Percentiles rank a stretch among this genome's conserved stretches.
phyloP scores from a whole-genome alignment of 495 filamentous ascomycete species.

The Amniculicola lignicola region DNA sequence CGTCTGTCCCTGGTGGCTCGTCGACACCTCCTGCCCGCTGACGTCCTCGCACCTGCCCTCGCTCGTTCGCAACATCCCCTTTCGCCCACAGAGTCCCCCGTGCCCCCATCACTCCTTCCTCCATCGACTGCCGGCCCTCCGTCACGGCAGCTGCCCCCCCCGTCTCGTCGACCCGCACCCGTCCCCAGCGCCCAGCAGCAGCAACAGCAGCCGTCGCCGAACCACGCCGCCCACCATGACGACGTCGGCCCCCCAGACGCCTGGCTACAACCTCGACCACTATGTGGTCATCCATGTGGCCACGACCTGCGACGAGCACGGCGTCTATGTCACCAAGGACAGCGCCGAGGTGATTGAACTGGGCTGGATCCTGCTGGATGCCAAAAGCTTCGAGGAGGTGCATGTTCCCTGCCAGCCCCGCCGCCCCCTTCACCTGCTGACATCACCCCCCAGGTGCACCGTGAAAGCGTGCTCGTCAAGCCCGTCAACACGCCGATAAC shows the following conservation, averaged over 20 bases:
- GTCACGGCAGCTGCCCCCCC: background rate
- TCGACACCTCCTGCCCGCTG: constrained; percentile 3
- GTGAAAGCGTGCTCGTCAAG: constrained; percentile 94
- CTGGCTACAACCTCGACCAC: constrained; percentile 82
- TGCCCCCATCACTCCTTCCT: constrained; percentile 1
- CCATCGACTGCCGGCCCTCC: background rate
- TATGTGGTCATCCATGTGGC: constrained; percentile 98
- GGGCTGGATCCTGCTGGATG: constrained; percentile 93
- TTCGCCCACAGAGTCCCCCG: background rate
- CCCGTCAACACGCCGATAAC: constrained; percentile 98
- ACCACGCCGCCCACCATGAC: constrained; percentile 35
- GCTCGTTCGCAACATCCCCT: background rate
- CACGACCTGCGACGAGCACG: constrained; percentile 98
- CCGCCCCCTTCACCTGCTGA: constrained; percentile 4
- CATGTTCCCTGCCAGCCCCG: constrained; percentile 34
- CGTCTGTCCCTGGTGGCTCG: background rate
- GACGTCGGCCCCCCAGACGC: constrained; percentile 34
- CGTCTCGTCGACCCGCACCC: background rate
- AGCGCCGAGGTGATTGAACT: constrained; percentile 98
- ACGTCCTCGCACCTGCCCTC: constrained; percentile 1
- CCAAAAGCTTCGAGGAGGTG: constrained; percentile 91
- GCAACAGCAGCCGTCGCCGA: background rate
- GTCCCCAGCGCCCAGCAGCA: background rate
- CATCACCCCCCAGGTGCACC: constrained; percentile 64
- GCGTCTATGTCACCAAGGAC: constrained; percentile 98